These are phyloP conservation scores for Boechera retrofracta DNA, from an alignment of 345 rosid genomes.

Conservation along the genomic window DNA sequence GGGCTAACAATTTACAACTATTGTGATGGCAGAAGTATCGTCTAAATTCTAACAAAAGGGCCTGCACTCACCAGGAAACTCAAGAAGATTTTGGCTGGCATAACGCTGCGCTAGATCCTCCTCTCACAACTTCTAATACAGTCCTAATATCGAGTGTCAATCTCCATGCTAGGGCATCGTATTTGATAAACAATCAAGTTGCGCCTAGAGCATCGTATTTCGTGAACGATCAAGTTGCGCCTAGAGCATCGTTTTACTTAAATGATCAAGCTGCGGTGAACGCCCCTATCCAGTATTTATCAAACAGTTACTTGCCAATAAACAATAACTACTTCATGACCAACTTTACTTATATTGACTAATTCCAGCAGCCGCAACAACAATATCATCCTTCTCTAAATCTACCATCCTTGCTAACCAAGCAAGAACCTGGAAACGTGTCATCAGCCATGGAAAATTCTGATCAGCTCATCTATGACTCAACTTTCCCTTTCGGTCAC, in stretches of 20 bases:
- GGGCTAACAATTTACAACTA: conserved; percentile 15
- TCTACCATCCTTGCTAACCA: not conserved
- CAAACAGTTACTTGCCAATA: not conserved
- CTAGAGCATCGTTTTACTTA: too few relatives aligned
- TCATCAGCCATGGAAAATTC: conserved; percentile 1
- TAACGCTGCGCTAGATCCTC: not conserved
- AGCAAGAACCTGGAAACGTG: conserved; percentile 1
- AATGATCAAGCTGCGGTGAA: not conserved
- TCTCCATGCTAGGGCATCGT: not conserved
- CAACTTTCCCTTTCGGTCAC: not conserved
- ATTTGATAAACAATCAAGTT: not conserved
- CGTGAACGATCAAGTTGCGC: too few relatives aligned
- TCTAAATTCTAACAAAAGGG: not conserved
- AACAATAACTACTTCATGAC: not conserved
- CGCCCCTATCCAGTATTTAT: conserved; percentile 4
- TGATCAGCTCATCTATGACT: not conserved
- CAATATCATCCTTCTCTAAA: conserved; percentile 5
- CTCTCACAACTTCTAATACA: conserved; percentile 4
- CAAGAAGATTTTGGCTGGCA: conserved; percentile 3
- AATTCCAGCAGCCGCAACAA: not conserved
- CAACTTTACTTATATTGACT: conserved; percentile 12
- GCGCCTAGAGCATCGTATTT: too few relatives aligned
- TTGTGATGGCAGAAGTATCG: conserved; percentile 39
- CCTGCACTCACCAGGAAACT: not conserved
- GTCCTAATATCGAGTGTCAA: not conserved